phyloP scores from a whole-genome alignment of 805 yeast genomes.

The Nadsonia fulvescens region DNA sequence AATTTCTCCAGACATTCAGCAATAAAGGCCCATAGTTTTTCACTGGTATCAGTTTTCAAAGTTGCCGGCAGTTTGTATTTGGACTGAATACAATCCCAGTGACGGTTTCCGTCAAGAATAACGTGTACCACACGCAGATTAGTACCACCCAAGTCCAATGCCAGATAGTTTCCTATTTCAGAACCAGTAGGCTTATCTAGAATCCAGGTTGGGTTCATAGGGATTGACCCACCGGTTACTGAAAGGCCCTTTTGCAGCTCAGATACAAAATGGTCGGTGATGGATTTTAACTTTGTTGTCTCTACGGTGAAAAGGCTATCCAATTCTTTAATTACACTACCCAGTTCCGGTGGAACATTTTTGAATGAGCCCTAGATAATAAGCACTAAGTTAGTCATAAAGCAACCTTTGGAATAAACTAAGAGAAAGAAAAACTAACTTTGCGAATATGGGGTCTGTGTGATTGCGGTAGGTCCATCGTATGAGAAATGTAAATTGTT shows the following conservation, averaged over 20 bases:
- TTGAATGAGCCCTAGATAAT: slow-evolving; percentile 38
- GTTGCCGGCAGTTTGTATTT: slow-evolving; percentile 64
- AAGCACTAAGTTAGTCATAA: too few relatives aligned
- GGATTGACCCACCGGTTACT: slow-evolving; percentile 61
- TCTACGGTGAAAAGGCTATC: slow-evolving; percentile 48
- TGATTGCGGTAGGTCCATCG: too few relatives aligned
- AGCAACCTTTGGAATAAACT: too few relatives aligned
- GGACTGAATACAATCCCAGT: slow-evolving; percentile 73
- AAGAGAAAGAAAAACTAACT: too few relatives aligned
- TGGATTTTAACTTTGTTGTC: slow-evolving; percentile 37
- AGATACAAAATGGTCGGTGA: slow-evolving; percentile 55
- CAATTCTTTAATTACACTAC: slow-evolving; percentile 36
- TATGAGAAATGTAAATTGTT: too few relatives aligned
- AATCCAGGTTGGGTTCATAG: slow-evolving; percentile 97
- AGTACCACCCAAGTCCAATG: slow-evolving; percentile 95
- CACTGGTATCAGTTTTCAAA: slow-evolving; percentile 65
- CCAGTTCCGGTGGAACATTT: slow-evolving; percentile 47
- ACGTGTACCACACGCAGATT: slow-evolving; percentile 86
- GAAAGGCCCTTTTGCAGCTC: slow-evolving; percentile 75
- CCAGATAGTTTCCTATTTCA: slow-evolving; percentile 78
- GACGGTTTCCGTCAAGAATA: slow-evolving; percentile 61
- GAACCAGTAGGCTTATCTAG: slow-evolving; percentile 82
- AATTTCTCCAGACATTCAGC: slow-evolving; percentile 66
- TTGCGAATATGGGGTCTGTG: too few relatives aligned
- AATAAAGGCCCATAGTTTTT: slow-evolving; percentile 69